Base-by-base conservation (phyloP, 2,329 filamentous ascomycete species). In the Paraphaeosphaeria minitans region DNA sequence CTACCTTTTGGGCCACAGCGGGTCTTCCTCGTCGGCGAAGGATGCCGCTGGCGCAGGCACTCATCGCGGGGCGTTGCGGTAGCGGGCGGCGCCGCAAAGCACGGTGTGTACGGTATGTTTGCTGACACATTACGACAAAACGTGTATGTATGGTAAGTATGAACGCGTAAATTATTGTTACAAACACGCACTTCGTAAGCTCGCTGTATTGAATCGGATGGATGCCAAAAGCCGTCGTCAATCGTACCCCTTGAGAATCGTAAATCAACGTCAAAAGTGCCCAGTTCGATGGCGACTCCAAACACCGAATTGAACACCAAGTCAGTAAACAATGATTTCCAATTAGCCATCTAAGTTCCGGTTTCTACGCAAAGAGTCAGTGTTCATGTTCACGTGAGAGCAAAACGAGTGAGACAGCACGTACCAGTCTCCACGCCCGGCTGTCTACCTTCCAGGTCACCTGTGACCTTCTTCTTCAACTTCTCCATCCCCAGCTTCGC, bases 381-480 rank as follows among this genome's bases (percentile, higher is more conserved):
- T 53, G 19, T 43, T 14, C 21, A 39, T 7, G 16, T 14, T n/a
- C 43, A 12, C 16, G 14, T 74, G 74, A 71, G 14, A 12, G 8
- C 8, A 45, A 24, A 24, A 35, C 70, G 72, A 31, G 31, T 47
- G 1, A 16, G 47, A 19, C 1, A 31, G 13, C 31, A 73, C 76
- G 65, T 60, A 78, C 76, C 76, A 67, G 92, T 96, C 84, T 96
- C 93, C 39, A 97, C 87, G 74, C 93, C 92, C 3, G 94, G 94
- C 76, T 94, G 89, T 61, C 94, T 84, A 1, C 94, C 94, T 42
- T 87, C 87, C 71, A 98, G 77, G 27, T 82, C 82, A 21, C 86
- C 85, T 35, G 88, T 89, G 10, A 95, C 83, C 73, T 91, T 88
- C 70, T 90, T 89, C 75, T 89, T 90, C 56, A 96, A 79, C 75